phyloP scores from a whole-genome alignment of 2,329 filamentous ascomycete genomes.

The Fusarium virguliforme region DNA sequence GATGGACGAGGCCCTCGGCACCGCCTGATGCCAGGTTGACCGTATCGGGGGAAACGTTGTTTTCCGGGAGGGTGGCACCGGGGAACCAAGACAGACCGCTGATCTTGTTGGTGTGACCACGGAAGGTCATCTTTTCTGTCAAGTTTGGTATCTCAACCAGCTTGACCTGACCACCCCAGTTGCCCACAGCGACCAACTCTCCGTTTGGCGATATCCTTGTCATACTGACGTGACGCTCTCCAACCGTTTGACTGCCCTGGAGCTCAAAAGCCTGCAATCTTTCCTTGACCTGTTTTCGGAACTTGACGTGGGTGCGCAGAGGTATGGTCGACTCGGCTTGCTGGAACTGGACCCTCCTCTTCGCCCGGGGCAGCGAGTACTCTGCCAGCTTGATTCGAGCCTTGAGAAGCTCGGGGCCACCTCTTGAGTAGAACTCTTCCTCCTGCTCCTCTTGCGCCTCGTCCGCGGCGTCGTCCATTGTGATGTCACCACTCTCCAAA shows the following conservation, averaged over 20 bases:
- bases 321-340: conserved; percentile 87
- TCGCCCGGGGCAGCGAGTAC: conserved; percentile 88
- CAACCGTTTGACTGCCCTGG: conserved; percentile 93
- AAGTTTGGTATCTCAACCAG: conserved; percentile 88
- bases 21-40: conserved; percentile 93
- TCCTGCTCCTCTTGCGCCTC: conserved; percentile 81
- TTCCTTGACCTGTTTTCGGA: conserved; percentile 91
- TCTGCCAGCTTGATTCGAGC: conserved; percentile 85
- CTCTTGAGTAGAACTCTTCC: conserved; percentile 96
- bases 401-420: conserved; percentile 80
- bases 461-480: conserved; percentile 72
- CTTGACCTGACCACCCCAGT: conserved; percentile 92
- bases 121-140: conserved; percentile 80
- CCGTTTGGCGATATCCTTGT: conserved; percentile 91
- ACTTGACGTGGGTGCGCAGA: conserved; percentile 90
- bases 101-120: conserved; percentile 90
- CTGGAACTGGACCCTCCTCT: conserved; percentile 82
- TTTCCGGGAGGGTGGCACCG: conserved; percentile 80
- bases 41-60: conserved; percentile 78
- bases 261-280: conserved; percentile 87
- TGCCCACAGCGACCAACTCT: conserved; percentile 87
- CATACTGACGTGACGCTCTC: conserved; percentile 92
- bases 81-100: conserved; percentile 94
- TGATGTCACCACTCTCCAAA: conserved; percentile 71
- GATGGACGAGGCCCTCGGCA: conserved; percentile 87